Conservation (phyloP, 352 stramenopile species). For the Phytophthora vignae region DNA sequence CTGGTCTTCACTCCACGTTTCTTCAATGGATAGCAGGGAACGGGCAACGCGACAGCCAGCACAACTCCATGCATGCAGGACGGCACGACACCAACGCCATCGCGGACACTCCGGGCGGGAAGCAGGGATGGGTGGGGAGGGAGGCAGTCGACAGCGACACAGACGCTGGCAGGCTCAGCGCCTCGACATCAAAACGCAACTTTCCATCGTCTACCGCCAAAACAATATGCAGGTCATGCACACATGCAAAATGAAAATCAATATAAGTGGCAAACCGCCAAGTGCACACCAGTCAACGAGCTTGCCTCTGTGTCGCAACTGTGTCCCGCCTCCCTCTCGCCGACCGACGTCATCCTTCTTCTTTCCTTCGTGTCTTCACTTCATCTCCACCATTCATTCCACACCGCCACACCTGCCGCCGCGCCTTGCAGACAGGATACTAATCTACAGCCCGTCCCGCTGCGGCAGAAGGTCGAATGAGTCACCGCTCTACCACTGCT, state of each 20-base stretch:
- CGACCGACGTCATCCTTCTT: neutral
- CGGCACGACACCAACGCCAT: slow-evolving; percentile 33
- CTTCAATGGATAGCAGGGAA: slow-evolving; percentile 16
- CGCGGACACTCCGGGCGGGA: slow-evolving; percentile 2
- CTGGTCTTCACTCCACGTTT: slow-evolving; percentile 17
- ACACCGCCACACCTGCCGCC: slow-evolving; percentile 19
- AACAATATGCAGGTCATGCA: slow-evolving; percentile 35
- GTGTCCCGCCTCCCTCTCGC: neutral
- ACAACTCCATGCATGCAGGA: slow-evolving; percentile 33
- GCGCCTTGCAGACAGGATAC: slow-evolving; percentile 14
- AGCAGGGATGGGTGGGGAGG: slow-evolving; percentile 15
- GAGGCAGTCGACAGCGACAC: slow-evolving; percentile 18
- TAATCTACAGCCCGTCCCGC: slow-evolving; percentile 29
- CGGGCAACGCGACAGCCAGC: slow-evolving; percentile 23
- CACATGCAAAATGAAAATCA: slow-evolving; percentile 43
- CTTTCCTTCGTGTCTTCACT: slow-evolving; percentile 8
- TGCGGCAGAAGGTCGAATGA: neutral
- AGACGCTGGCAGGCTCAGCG: slow-evolving; percentile 20
- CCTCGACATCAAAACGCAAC: slow-evolving; percentile 42
- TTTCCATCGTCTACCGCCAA: slow-evolving; percentile 38
- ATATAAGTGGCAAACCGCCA: slow-evolving; percentile 36
- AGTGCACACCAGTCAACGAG: slow-evolving; percentile 26
- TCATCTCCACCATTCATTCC: slow-evolving; percentile 20
- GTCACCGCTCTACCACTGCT: slow-evolving; percentile 68
- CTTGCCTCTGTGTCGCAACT: slow-evolving; percentile 17